These are phyloP conservation scores for Colletotrichum lindemuthianum DNA, from an alignment of 2,329 filamentous ascomycete species.

Conservation along the genomic window DNA sequence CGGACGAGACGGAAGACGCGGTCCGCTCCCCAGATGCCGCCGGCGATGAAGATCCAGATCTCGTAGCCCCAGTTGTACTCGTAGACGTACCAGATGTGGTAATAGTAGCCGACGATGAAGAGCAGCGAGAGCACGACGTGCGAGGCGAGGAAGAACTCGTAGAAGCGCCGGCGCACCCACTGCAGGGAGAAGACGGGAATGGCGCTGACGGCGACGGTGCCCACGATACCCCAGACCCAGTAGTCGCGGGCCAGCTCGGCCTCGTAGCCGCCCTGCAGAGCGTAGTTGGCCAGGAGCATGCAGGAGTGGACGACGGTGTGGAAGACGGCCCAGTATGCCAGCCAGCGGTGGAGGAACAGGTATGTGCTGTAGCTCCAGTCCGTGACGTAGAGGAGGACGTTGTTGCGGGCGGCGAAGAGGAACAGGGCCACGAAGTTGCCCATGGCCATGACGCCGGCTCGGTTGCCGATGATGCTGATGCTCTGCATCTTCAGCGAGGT, in stretches of 20 bases:
- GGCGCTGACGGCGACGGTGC: slow-evolving; percentile 26
- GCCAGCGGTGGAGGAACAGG: slow-evolving; percentile 30
- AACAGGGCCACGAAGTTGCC: slow-evolving; percentile 26
- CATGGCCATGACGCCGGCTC: slow-evolving; percentile 24
- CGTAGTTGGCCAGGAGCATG: slow-evolving; percentile 28
- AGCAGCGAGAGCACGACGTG: slow-evolving; percentile 37
- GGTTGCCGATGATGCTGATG: slow-evolving; percentile 43
- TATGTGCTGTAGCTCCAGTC: slow-evolving; percentile 30
- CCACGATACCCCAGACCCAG: slow-evolving; percentile 39
- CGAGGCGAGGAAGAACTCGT: slow-evolving; percentile 40
- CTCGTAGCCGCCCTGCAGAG: slow-evolving; percentile 1
- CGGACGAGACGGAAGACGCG: slow-evolving; percentile 26
- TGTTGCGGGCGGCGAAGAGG: slow-evolving; percentile 26
- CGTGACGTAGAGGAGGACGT: slow-evolving; percentile 8
- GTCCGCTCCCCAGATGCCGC: slow-evolving; percentile 36
- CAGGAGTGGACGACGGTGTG: slow-evolving; percentile 23
- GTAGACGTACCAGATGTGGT: slow-evolving; percentile 40
- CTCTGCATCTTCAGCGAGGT: slow-evolving; percentile 40
- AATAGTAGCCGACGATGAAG: slow-evolving; percentile 39
- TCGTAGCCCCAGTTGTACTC: slow-evolving; percentile 38
- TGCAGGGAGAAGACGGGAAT: slow-evolving; percentile 36
- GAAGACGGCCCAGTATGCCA: slow-evolving; percentile 23
- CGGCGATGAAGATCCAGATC: slow-evolving; percentile 38
- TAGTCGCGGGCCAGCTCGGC: slow-evolving; percentile 33
- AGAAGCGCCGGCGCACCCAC: slow-evolving; percentile 37